Evolutionary conservation across 805 yeast species (phyloP).

Genomic region (Kuraishia molischiana): DNA sequence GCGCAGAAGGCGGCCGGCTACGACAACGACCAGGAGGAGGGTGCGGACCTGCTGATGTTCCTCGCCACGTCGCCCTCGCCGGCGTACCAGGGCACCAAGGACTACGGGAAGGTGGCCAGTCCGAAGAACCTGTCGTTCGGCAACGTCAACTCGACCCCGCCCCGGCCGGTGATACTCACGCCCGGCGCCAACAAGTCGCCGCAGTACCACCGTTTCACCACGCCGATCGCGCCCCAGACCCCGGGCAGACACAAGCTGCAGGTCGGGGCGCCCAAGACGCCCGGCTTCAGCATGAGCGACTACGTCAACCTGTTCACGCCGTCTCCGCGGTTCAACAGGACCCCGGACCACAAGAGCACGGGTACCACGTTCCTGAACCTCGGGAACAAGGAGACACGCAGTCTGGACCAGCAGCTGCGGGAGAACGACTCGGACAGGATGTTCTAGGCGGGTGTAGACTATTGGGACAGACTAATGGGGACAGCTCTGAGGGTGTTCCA

Average conservation of each 20-base stretch:
- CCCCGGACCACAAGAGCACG: constrained; percentile 18
- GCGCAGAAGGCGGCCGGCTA: constrained; percentile 4
- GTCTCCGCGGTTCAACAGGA: constrained; percentile 36
- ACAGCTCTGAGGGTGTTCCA: not conserved
- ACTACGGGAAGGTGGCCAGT: constrained; percentile 1
- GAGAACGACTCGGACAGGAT: not conserved
- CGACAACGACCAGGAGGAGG: constrained; percentile 36
- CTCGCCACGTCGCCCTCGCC: constrained; percentile 34
- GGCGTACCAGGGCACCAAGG: not conserved
- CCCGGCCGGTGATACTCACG: not conserved
- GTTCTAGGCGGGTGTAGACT: not conserved
- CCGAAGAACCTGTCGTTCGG: constrained; percentile 3
- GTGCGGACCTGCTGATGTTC: constrained; percentile 74
- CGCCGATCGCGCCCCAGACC: constrained; percentile 21
- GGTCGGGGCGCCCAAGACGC: constrained; percentile 31
- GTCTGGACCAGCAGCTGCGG: not conserved
- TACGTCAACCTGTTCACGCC: constrained; percentile 75
- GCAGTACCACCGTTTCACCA: constrained; percentile 12
- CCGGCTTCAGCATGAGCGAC: constrained; percentile 75
- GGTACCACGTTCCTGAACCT: not conserved
- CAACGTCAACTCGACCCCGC: constrained; percentile 4
- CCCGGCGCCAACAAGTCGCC: not conserved
- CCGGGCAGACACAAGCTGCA: not conserved
- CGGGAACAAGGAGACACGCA: not conserved
- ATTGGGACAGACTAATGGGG: no score